These are phyloP conservation scores for Blastobotrys ciferrii DNA, from an alignment of 1,139 yeast species.

Conservation along the genomic window DNA sequence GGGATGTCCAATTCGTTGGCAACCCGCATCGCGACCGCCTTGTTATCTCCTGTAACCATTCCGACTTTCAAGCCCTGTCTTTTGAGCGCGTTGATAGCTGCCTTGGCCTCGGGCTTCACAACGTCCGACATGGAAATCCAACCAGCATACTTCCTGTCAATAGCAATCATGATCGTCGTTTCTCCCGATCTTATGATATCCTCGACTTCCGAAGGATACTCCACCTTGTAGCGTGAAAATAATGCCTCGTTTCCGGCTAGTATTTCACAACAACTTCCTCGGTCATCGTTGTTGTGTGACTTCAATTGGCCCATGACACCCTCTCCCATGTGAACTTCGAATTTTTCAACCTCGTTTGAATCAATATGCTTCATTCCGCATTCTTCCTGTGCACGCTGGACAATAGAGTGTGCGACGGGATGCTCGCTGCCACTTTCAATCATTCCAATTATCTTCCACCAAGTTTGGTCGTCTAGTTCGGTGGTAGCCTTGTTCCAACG, in stretches of 20 bases:
- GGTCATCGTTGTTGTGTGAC: conserved; percentile 21
- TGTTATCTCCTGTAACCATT: conserved; percentile 87
- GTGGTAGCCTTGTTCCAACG: conserved; percentile 29
- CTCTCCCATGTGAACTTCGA: conserved; percentile 61
- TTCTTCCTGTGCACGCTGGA: conserved; percentile 34
- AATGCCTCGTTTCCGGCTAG: conserved; percentile 58
- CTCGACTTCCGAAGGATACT: conserved; percentile 20
- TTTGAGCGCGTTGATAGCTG: conserved; percentile 57
- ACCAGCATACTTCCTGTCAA: conserved; percentile 63
- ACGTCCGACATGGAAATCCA: conserved; percentile 64
- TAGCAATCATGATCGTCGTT: conserved; percentile 41
- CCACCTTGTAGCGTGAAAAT: conserved; percentile 36
- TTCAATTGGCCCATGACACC: conserved; percentile 60
- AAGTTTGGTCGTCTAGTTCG: conserved; percentile 27
- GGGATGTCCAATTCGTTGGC: conserved; percentile 71
- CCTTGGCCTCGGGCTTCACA: conserved; percentile 63
- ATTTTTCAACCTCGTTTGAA: conserved; percentile 39
- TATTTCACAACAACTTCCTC: conserved; percentile 44
- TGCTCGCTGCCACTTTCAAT: conserved; percentile 79
- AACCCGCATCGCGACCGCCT: conserved; percentile 58
- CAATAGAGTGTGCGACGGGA: conserved; percentile 78
- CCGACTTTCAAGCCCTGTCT: conserved; percentile 64
- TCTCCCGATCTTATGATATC: conserved; percentile 1
- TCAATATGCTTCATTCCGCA: too few relatives aligned
- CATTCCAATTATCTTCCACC: conserved; percentile 63